Evolutionary conservation across 2,329 filamentous ascomycete species (phyloP), one percentile per base, ranked within the genome.

Genomic region (Cylindrodendrum hubeiense): DNA sequence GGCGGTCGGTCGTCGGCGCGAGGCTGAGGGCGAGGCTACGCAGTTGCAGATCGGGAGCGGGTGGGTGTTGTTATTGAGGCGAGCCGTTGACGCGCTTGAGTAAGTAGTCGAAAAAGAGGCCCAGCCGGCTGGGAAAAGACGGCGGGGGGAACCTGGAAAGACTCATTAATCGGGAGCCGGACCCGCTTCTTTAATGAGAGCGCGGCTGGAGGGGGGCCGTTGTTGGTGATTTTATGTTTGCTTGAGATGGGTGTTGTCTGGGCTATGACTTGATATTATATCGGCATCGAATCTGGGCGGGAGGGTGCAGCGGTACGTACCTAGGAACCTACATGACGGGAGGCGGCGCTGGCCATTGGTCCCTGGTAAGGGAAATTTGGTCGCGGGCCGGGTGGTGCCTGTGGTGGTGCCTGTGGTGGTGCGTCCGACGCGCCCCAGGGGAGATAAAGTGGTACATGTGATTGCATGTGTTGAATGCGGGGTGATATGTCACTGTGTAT

Each of bases 121-220:
- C 71, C 70, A 72, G 71, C 71, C 66, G 58, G 67, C 70, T 71
- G 66, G 70, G 65, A 56, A 49, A 56, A 63, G 60, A 61, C 13
- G 60, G 55, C 22, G 60, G 44, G 28, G 30, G 22, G 39, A 54
- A 17, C 34, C 41, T 44, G 58, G 21, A 65, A 53, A 46, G 34
- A 34, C 61, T 66, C 55, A 71, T 72, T 34, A 41, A 71, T 44
- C 30, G 66, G 59, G 24, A 50, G 28, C 15, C 8, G 19, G 30
- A n/a, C 34, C 52, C 34, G 51, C 47, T 24, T 21, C 37, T 34
- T 62, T 54, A 21, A 44, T 41, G 52, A 51, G 37, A 13, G 37
- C 12, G 19, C n/a, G 13, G 44, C 9, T 39, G 41, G 28, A 21
- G 41, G 30, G 41, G 30, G 21, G 30, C 13, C 19, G 37, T 26